phyloP scores from a whole-genome alignment of 2,329 filamentous ascomycete genomes.

The Graphilbum fragrans region DNA sequence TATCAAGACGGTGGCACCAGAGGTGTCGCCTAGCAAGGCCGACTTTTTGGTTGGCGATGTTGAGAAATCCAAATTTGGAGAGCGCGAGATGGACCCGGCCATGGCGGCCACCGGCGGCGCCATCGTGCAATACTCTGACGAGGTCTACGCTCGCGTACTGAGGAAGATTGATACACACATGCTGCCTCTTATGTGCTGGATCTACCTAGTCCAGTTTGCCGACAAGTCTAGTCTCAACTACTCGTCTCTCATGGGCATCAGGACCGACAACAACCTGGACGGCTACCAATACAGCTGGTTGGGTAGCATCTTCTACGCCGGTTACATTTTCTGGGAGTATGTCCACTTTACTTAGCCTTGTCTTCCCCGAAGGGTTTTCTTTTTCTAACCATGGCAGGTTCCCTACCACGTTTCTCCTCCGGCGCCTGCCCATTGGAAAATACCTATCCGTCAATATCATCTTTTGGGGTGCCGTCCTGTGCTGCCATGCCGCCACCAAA shows the following conservation, averaged over 20 bases:
- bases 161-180: too few species aligned
- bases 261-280: slow-evolving; percentile 16
- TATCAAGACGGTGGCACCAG: too few species aligned
- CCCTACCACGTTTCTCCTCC: background rate
- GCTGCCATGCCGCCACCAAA: slow-evolving; percentile 36
- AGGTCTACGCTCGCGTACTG: too few species aligned
- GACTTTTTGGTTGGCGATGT: too few species aligned
- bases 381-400: background rate
- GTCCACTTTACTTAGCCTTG: background rate
- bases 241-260: slow-evolving; percentile 23
- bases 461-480: slow-evolving; percentile 6
- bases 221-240: slow-evolving; percentile 47
- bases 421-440: slow-evolving; percentile 1
- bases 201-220: too few species aligned
- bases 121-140: too few species aligned
- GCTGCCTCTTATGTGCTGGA: too few species aligned
- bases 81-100: too few species aligned
- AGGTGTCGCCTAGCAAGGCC: too few species aligned
- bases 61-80: too few species aligned
- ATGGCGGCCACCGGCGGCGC: too few species aligned
- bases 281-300: slow-evolving; percentile 32
- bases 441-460: slow-evolving; percentile 4
- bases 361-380: too few species aligned
- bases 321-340: slow-evolving; percentile 25
- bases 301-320: slow-evolving; percentile 31